phyloP scores from a whole-genome alignment of 108 stramenopile species.

The Mediolabrus comicus region DNA sequence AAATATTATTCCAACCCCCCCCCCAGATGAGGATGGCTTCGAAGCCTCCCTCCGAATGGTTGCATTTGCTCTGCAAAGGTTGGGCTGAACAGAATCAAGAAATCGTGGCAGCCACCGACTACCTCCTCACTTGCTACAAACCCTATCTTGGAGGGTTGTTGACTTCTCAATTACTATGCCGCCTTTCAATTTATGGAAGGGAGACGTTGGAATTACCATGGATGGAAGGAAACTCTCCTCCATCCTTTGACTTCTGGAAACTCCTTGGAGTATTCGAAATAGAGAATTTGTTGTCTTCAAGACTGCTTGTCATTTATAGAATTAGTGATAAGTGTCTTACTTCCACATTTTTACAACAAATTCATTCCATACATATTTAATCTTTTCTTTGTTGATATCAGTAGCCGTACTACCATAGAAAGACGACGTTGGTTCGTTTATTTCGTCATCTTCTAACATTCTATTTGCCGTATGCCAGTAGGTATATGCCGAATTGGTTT shows the following conservation, averaged over 20 bases:
- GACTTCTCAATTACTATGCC: conserved; percentile 64
- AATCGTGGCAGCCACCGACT: conserved; percentile 54
- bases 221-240: background rate
- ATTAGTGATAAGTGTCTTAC: too few relatives aligned
- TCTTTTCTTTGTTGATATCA: too few relatives aligned
- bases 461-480: too few relatives aligned
- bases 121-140: conserved; percentile 68
- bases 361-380: too few relatives aligned
- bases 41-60: conserved; percentile 77
- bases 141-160: conserved; percentile 68
- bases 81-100: conserved; percentile 64
- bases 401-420: too few relatives aligned
- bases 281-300: too few relatives aligned
- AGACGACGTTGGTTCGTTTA: too few relatives aligned
- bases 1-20: background rate
- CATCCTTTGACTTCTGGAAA: conserved; percentile 66
- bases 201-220: background rate
- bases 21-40: conserved; percentile 67
- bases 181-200: conserved; percentile 57
- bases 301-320: too few relatives aligned
- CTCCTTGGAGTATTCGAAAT: conserved; percentile 64
- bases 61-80: conserved; percentile 61
- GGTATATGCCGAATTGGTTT: too few relatives aligned
- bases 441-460: too few relatives aligned
- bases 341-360: too few relatives aligned